Base-by-base conservation (phyloP, 345 rosid genomes). In the Carallia brachiata region DNA sequence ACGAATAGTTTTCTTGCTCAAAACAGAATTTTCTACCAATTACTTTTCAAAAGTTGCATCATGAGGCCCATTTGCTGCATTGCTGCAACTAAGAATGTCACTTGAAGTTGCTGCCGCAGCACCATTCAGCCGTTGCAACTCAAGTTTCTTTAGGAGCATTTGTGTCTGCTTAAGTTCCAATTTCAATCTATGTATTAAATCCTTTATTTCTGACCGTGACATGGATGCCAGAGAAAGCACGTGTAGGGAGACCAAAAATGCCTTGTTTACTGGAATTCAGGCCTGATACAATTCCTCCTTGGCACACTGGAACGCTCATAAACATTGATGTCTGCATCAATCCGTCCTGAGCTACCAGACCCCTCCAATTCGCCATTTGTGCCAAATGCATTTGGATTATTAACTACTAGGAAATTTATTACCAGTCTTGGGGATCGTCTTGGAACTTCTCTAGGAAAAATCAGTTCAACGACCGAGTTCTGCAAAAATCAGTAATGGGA, bases 361-460 rank as follows among this genome's bases (percentile, higher is more conserved):
- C 86, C 96, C 75, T 88, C 94, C 1, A 89, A 81, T 70, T 87
- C 89, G 70, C 88, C 90, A 18, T 74, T 73, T 6, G 86, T 82
- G 59, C 75, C 91, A 61, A 81, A 83, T 28, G 81, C 62, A 71
- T 67, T 84, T 57, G 72, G 75, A 54, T 81, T 23, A 79, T 79
- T 83, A 91, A 31, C 84, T 83, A 61, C 87, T 87, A 0, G 80
- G 75, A 65, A 84, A 80, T 63, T 79, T 82, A 67, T 79, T 12
- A 44, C 4, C 87, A 80, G 72, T 86, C 77, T 80, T 85, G 30
- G 66, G 83, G 88, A 89, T 86, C 80, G 63, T 80, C 84, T 76
- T 72, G 36, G 19, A 1, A 62, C 65, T 36, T 36, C 52, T 40
- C 62, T 37, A 53, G n/a, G 56, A 32, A 16, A 36, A 15, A 69